These are phyloP conservation scores for Sordariomycetes sp. DNA, from an alignment of 2,329 filamentous ascomycete species.

Conservation along the genomic window DNA sequence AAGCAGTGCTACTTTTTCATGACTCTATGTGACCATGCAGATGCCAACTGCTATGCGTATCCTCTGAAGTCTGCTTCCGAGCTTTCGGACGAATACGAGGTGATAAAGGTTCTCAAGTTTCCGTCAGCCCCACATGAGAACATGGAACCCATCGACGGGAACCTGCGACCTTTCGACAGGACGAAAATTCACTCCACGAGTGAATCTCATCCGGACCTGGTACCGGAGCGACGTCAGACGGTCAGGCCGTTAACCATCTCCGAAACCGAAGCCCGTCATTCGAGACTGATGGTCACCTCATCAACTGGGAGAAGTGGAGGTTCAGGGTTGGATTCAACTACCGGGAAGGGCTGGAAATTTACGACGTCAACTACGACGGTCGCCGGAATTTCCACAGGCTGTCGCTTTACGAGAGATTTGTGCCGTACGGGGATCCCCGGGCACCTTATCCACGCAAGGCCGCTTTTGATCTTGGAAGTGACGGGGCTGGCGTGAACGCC, in stretches of 20 bases:
- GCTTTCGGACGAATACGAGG: conserved; percentile 31
- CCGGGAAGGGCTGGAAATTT: conserved; percentile 54
- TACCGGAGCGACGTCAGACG: conserved; percentile 11
- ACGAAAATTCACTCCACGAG: conserved; percentile 30
- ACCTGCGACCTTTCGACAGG: conserved; percentile 29
- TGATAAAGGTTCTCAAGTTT: conserved; percentile 33
- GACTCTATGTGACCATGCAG: conserved; percentile 21
- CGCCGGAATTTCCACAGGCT: conserved; percentile 54
- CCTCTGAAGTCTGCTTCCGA: conserved; percentile 39
- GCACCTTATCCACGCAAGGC: conserved; percentile 52
- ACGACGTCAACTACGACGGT: conserved; percentile 54
- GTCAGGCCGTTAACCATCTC: conserved; percentile 22
- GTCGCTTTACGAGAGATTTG: conserved; percentile 56
- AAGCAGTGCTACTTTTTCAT: too few species aligned
- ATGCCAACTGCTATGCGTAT: conserved; percentile 45
- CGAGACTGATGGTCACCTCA: conserved; percentile 27
- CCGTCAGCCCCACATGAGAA: conserved; percentile 24
- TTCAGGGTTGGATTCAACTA: conserved; percentile 58
- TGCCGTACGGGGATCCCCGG: conserved; percentile 53
- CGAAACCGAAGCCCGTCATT: conserved; percentile 22
- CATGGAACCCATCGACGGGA: conserved; percentile 17
- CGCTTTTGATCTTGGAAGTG: conserved; percentile 59
- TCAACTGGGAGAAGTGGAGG: conserved; percentile 52
- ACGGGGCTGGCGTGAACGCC: conserved; percentile 47
- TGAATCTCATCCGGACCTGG: conserved; percentile 20